These are phyloP conservation scores for Stephania cephalantha DNA, from an alignment of 164 flowering plant genomes.

Conservation along the genomic window DNA sequence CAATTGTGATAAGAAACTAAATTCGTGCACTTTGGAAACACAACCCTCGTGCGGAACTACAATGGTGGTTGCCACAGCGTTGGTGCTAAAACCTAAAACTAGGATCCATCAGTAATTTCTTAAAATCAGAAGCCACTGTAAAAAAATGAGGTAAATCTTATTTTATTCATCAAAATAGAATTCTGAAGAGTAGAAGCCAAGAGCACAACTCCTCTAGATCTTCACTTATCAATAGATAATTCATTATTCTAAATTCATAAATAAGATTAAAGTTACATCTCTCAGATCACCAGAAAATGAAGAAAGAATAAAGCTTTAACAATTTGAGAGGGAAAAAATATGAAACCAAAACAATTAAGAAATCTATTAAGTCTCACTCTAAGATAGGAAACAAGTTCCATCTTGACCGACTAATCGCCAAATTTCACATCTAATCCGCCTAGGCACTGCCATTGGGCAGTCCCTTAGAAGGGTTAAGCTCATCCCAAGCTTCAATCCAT, in stretches of 20 bases:
- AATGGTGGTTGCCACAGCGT: too few relatives aligned
- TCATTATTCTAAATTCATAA: conserved; percentile 12
- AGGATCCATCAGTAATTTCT: too few relatives aligned
- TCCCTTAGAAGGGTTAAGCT: conserved; percentile 50
- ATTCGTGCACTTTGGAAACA: too few relatives aligned
- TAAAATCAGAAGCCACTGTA: too few relatives aligned
- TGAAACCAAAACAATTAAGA: not conserved
- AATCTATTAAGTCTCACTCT: not conserved
- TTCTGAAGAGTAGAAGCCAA: too few relatives aligned
- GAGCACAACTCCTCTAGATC: not conserved
- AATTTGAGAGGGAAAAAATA: not conserved
- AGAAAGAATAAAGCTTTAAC: conserved; percentile 4
- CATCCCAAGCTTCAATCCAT: conserved; percentile 82
- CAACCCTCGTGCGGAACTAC: too few relatives aligned
- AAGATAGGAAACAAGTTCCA: not conserved
- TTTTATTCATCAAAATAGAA: too few relatives aligned
- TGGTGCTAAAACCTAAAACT: too few relatives aligned
- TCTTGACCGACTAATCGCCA: not conserved
- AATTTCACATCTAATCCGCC: not conserved
- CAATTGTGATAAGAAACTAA: too few relatives aligned
- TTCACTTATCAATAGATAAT: not conserved
- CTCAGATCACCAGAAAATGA: not conserved
- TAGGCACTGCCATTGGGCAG: conserved; percentile 25
- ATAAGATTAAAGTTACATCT: not conserved
- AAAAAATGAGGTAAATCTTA: too few relatives aligned